These are phyloP conservation scores for Kodamaea ohmeri DNA, from an alignment of 1,139 yeast genomes.

Conservation along the genomic window DNA sequence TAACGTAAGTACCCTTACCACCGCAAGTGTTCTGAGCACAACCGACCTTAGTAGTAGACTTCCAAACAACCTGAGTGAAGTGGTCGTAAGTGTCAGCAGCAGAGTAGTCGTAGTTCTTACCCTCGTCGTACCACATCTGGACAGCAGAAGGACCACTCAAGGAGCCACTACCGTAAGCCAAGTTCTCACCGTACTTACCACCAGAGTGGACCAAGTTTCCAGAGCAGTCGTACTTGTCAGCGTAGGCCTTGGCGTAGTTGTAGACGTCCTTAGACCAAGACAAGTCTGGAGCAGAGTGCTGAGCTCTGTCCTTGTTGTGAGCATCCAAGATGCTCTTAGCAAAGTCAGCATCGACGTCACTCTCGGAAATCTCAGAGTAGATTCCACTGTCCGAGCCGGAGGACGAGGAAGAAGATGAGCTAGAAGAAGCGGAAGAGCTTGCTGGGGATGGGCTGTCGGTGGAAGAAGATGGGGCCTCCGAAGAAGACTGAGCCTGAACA, in stretches of 20 bases:
- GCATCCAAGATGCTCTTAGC: conserved; percentile 46
- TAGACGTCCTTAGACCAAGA: conserved; percentile 67
- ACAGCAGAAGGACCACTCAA: conserved; percentile 52
- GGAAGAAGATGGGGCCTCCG: no score
- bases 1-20: conserved; percentile 46
- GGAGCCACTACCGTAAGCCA: conserved; percentile 65
- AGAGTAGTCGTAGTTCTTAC: conserved; percentile 51
- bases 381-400: conserved; percentile 13
- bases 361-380: conserved; percentile 10
- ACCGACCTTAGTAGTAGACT: conserved; percentile 32
- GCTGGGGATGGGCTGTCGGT: conserved; percentile 14
- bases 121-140: conserved; percentile 83
- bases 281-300: conserved; percentile 58
- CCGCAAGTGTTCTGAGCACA: conserved; percentile 44
- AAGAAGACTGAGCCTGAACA: conserved; percentile 4
- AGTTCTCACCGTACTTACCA: conserved; percentile 82
- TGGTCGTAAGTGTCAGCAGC: conserved; percentile 32
- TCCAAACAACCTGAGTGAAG: conserved; percentile 45
- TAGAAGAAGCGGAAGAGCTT: conserved; percentile 10
- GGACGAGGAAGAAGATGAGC: conserved; percentile 12
- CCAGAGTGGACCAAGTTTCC: conserved; percentile 71
- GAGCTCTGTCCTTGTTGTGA: conserved; percentile 69
- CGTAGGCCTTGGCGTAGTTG: conserved; percentile 66
- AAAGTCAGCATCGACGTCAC: conserved; percentile 30
- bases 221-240: conserved; percentile 67